These are phyloP conservation scores for Lycium barbarum DNA, from an alignment of 257 asterid species.

Conservation along the genomic window DNA sequence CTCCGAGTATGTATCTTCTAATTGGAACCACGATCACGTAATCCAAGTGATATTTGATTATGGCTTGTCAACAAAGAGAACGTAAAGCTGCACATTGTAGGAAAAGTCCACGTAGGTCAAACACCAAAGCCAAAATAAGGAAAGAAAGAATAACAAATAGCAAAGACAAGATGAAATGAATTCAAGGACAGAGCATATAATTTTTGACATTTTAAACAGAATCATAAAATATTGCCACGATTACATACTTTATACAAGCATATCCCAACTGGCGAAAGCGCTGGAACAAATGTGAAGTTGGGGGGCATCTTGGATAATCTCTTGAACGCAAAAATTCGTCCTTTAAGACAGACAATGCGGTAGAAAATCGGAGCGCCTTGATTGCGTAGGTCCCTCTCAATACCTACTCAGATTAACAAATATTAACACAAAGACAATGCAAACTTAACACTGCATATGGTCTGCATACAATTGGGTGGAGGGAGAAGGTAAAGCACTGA, in stretches of 20 bases:
- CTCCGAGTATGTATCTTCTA: not conserved
- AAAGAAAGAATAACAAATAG: not conserved
- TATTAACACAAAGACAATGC: slow-evolving; percentile 33
- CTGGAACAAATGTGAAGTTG: slow-evolving; percentile 94
- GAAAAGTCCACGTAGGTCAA: not conserved
- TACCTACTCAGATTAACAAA: slow-evolving; percentile 58
- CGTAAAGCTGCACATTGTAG: not conserved
- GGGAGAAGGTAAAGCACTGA: slow-evolving; percentile 17
- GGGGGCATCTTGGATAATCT: slow-evolving; percentile 98
- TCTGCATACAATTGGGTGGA: not conserved
- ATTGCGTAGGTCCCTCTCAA: slow-evolving; percentile 92
- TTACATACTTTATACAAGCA: slow-evolving; percentile 83
- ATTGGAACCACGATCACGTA: not conserved
- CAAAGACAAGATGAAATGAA: slow-evolving; percentile 24
- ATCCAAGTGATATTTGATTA: not conserved
- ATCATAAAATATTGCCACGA: slow-evolving; percentile 26
- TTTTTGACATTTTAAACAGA: not conserved
- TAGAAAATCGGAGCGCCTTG: slow-evolving; percentile 96
- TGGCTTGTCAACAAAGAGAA: not conserved
- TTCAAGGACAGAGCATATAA: not conserved
- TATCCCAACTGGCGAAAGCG: slow-evolving; percentile 99
- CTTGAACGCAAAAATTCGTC: slow-evolving; percentile 96
- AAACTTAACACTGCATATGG: slow-evolving; percentile 1
- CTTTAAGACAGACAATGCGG: slow-evolving; percentile 92
- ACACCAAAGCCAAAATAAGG: slow-evolving; percentile 1